Evolutionary conservation across 2,329 filamentous ascomycete species (phyloP).

Genomic region (Exophiala viscosa): DNA sequence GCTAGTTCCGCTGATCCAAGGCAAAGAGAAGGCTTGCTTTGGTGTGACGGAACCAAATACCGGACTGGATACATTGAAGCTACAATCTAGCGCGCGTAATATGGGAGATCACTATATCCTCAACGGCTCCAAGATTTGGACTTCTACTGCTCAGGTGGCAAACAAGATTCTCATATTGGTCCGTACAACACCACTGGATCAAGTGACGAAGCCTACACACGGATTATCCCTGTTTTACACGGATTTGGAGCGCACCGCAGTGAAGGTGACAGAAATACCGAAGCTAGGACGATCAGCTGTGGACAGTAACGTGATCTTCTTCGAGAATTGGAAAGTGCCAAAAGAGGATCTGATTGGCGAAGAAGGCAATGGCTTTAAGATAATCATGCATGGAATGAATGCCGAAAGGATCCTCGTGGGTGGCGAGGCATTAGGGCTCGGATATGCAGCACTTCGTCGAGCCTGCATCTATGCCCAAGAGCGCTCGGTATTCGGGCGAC

Average conservation of each 20-base stretch:
- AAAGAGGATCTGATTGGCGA: conserved; percentile 38
- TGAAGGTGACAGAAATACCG: conserved; percentile 43
- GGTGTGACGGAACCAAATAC: conserved; percentile 44
- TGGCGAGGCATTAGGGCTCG: conserved; percentile 43
- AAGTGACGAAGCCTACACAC: conserved; percentile 41
- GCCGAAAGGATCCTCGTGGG: conserved; percentile 38
- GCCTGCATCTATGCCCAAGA: conserved; percentile 48
- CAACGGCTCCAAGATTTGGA: conserved; percentile 45
- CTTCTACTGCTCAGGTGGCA: conserved; percentile 44
- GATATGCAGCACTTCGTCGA: conserved; percentile 42
- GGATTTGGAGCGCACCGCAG: conserved; percentile 36
- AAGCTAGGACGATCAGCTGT: conserved; percentile 47
- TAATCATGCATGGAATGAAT: conserved; percentile 42
- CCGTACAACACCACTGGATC: conserved; percentile 41
- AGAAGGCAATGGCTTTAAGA: conserved; percentile 45
- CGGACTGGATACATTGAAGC: conserved; percentile 42
- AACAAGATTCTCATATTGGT: conserved; percentile 45
- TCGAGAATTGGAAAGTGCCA: conserved; percentile 44
- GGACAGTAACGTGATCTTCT: conserved; percentile 44
- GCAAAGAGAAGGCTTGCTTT: conserved; percentile 42
- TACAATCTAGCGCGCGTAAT: conserved; percentile 37
- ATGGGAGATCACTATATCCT: conserved; percentile 34
- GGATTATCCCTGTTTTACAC: conserved; percentile 47
- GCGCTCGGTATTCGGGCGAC: conserved; percentile 52
- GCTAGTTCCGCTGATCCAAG: conserved; percentile 39